Percentiles rank a stretch among this genome's conserved stretches.
Conservation (phyloP, 306 rosid species). For the Benincasa hispida region DNA sequence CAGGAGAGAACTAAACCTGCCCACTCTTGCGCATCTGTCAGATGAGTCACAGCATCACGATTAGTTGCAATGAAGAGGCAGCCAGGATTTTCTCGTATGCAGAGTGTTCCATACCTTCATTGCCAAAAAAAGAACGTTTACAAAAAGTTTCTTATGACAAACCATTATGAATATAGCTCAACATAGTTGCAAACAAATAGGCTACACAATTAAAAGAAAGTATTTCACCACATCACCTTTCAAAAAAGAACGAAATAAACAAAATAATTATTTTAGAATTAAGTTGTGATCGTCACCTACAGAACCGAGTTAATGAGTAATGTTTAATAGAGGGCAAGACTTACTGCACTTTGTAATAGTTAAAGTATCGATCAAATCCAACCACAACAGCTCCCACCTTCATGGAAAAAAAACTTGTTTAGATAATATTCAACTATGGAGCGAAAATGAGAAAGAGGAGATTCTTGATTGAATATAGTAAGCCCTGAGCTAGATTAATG, state of each 20-base stretch:
- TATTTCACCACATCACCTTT: not conserved
- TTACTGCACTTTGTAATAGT: constrained; percentile 97
- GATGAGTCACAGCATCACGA: constrained; percentile 98
- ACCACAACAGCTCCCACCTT: constrained; percentile 99
- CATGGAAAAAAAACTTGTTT: not conserved
- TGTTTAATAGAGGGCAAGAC: constrained; percentile 12
- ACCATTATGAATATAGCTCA: not conserved
- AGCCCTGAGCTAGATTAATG: not conserved
- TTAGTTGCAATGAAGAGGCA: constrained; percentile 97
- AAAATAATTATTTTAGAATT: not conserved
- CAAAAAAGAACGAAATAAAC: not conserved
- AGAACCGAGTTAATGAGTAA: not conserved
- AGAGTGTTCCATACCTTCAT: constrained; percentile 86
- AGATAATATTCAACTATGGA: not conserved
- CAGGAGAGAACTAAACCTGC: constrained; percentile 49
- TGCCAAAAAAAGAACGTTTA: constrained; percentile 3
- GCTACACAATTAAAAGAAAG: not conserved
- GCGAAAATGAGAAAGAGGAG: not conserved
- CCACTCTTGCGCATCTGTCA: constrained; percentile 99
- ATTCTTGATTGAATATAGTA: not conserved
- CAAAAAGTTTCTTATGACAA: not conserved
- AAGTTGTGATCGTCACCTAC: not conserved
- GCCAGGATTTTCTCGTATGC: constrained; percentile 97
- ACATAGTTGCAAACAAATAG: not conserved
- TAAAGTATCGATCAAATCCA: constrained; percentile 95